A percentile compares a stretch with the other conserved stretches of the same genome.
phyloP scores from a whole-genome alignment of 306 rosid species.

The Malus asiatica region DNA sequence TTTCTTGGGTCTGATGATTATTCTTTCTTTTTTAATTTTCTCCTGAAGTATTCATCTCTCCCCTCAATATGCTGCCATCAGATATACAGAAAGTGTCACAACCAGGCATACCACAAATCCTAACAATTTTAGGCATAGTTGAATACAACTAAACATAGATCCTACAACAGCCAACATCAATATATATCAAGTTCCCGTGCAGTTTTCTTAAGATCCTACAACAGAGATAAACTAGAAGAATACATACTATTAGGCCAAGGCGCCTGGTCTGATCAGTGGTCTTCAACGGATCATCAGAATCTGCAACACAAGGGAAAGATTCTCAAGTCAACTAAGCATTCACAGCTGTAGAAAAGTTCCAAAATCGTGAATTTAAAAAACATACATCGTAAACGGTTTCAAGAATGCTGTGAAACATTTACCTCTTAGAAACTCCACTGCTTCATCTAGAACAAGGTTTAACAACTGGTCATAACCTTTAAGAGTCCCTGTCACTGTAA shows the following conservation, averaged over 20 bases:
- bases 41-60: neutral
- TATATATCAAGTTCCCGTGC: neutral
- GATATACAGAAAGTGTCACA: neutral
- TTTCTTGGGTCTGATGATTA: neutral
- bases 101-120: neutral
- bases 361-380: neutral
- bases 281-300: conserved; percentile 69
- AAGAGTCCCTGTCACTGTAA: conserved; percentile 78
- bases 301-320: conserved; percentile 22
- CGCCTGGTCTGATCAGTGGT: conserved; percentile 75
- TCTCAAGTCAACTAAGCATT: neutral
- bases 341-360: neutral
- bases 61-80: neutral
- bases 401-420: neutral
- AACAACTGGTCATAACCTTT: conserved; percentile 96
- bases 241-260: conserved; percentile 64
- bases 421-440: conserved; percentile 90
- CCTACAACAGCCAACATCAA: neutral
- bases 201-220: neutral
- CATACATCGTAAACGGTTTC: too few relatives aligned
- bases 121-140: neutral
- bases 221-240: conserved; percentile 2
- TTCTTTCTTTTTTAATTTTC: neutral
- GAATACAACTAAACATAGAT: neutral
- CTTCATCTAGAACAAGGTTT: conserved; percentile 92